phyloP scores from a whole-genome alignment of 768 basidiomycete species.

The Sporobolomyces phaffii region DNA sequence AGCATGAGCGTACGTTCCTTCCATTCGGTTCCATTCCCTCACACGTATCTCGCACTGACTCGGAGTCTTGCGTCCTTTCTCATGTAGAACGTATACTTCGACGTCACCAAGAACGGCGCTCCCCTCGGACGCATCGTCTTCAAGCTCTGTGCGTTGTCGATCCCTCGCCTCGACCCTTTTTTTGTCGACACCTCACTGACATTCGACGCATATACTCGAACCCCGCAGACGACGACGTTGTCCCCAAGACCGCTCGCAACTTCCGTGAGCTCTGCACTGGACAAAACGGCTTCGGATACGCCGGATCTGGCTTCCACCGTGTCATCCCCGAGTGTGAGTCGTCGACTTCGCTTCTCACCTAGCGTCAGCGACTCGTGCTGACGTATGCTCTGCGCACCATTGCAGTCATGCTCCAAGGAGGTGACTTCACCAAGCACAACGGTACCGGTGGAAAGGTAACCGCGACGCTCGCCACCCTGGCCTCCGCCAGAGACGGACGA shows the following conservation, averaged over 20 bases:
- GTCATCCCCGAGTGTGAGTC: constrained; percentile 45
- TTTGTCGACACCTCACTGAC: not conserved
- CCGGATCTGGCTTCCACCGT: constrained; percentile 43
- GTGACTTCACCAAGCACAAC: constrained; percentile 75
- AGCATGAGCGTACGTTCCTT: constrained; percentile 31
- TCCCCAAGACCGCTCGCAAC: constrained; percentile 80
- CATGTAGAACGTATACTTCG: constrained; percentile 42
- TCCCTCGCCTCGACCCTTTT: constrained; percentile 51
- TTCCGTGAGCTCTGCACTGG: constrained; percentile 85
- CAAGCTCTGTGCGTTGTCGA: constrained; percentile 74
- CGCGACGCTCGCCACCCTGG: no score
- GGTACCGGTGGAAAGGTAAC: constrained; percentile 43
- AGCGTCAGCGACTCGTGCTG: no score
- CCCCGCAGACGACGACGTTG: constrained; percentile 56
- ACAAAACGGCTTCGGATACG: constrained; percentile 67
- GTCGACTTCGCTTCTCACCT: not conserved
- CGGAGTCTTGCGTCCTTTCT: no score
- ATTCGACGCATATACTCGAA: not conserved
- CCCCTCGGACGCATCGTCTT: constrained; percentile 70
- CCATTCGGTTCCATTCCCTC: not conserved
- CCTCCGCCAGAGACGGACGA: no score
- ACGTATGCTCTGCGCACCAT: constrained; percentile 40
- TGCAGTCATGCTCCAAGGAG: constrained; percentile 59
- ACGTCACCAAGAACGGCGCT: constrained; percentile 55
- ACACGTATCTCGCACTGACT: not conserved